phyloP scores from a whole-genome alignment of 805 yeast genomes.

The Millerago galiae region DNA sequence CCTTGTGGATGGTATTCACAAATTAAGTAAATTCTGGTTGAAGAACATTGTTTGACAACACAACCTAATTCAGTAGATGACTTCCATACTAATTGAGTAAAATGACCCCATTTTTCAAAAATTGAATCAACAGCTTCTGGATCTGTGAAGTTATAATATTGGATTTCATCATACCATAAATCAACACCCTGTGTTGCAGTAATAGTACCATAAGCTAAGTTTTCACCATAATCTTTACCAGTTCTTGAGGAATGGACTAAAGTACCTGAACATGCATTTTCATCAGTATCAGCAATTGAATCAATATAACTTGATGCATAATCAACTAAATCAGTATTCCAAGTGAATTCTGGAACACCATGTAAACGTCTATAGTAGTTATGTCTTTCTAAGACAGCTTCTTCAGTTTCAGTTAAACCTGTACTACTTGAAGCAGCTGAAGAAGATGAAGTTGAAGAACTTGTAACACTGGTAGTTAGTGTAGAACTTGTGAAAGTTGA shows the following conservation, averaged over 20 bases:
- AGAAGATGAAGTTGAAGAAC: slow-evolving; percentile 3
- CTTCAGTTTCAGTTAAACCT: slow-evolving; percentile 27
- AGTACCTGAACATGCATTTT: slow-evolving; percentile 53
- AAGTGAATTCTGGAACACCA: slow-evolving; percentile 37
- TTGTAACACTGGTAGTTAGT: slow-evolving; percentile 1
- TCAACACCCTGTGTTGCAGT: slow-evolving; percentile 40
- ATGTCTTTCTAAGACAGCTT: slow-evolving; percentile 40
- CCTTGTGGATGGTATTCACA: slow-evolving; percentile 63
- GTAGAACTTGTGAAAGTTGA: slow-evolving; percentile 2
- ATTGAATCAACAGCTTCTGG: slow-evolving; percentile 37
- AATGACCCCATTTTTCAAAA: slow-evolving; percentile 56
- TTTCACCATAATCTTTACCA: slow-evolving; percentile 54
- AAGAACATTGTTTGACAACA: slow-evolving; percentile 27
- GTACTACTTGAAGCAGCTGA: slow-evolving; percentile 3
- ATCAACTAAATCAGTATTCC: slow-evolving; percentile 40
- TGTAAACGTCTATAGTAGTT: slow-evolving; percentile 45
- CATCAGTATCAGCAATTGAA: slow-evolving; percentile 28
- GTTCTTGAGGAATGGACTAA: slow-evolving; percentile 54
- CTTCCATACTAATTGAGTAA: slow-evolving; percentile 74
- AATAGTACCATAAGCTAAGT: slow-evolving; percentile 61
- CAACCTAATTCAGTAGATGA: slow-evolving; percentile 58
- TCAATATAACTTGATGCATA: slow-evolving; percentile 48
- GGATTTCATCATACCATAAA: slow-evolving; percentile 70
- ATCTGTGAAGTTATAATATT: slow-evolving; percentile 42
- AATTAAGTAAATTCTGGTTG: slow-evolving; percentile 48